Base-by-base conservation (phyloP, 495 filamentous ascomycete species). In the Oleoguttula mirabilis region DNA sequence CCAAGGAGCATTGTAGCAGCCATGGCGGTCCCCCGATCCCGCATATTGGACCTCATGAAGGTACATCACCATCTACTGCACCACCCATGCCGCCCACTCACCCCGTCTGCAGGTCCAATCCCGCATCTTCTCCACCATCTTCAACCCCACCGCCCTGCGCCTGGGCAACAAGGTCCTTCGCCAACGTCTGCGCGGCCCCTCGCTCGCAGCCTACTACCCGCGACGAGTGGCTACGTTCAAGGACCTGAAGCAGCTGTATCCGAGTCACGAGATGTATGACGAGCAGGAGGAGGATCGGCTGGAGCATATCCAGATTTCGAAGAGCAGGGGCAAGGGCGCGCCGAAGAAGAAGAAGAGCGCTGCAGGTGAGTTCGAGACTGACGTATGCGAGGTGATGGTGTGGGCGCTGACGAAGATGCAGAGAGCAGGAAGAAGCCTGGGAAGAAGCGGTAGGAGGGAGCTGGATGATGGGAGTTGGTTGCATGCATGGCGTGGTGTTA, bases 91-190 rank as follows among this genome's bases (percentile, higher is more conserved):
- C 30, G 30, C 14, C 2, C 16, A 16, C 6, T n/a, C 21, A 14
- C 19, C 24, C 8, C 22, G 20, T 28, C 19, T 30, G 34, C 41
- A 94, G 88, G 73, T 75, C 51, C 85, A 85, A 77, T 92, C 82
- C 68, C 76, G 78, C 59, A 77, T 98, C 61, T 98, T 98, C 70
- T 77, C 75, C 35, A 78, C 78, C 20, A 93, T 82, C 34, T 95
- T 76, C 70, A 98, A 98, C 64, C 90, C 90, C 10, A 67, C 79
- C 21, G 63, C 77, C 45, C 59, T 80, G 41, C 81, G 90, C 50
- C 71, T 81, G 32, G 90, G 90, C 48, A 93, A 85, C 66, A 88
- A 86, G 57, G 67, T 95, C 52, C 68, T 98, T 30, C 80, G 87
- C 50, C 79, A 94, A 59, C 73, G 85, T 45, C 69, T 95, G 21